phyloP scores from a whole-genome alignment of 2,329 filamentous ascomycete genomes.

The Plenodomus tracheiphilus region DNA sequence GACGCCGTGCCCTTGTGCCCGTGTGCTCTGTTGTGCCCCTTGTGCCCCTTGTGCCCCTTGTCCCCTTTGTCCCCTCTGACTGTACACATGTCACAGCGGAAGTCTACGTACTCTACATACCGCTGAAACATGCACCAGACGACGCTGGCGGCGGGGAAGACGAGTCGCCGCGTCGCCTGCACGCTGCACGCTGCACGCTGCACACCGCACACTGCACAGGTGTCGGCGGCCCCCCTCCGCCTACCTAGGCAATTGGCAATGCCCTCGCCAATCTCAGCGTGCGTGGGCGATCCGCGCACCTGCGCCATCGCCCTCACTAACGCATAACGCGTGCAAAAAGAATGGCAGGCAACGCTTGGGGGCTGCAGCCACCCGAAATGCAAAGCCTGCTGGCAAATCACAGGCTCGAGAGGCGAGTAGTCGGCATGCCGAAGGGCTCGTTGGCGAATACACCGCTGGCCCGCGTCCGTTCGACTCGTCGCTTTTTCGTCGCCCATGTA shows the following conservation, averaged over 20 bases:
- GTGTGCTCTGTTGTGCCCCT: too few relatives aligned
- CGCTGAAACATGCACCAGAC: too few relatives aligned
- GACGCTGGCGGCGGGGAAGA: conserved; percentile 1
- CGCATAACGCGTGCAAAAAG: conserved; percentile 3
- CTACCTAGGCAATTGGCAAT: too few relatives aligned
- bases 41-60: too few relatives aligned
- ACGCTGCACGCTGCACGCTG: too few relatives aligned
- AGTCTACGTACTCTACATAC: too few relatives aligned
- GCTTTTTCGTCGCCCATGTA: conserved; percentile 12
- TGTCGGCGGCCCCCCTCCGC: too few relatives aligned
- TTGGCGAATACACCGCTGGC: conserved; percentile 9
- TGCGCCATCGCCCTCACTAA: conserved; percentile 10
- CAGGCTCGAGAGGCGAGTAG: not conserved
- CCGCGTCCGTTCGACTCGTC: conserved; percentile 16
- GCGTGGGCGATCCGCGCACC: too few relatives aligned
- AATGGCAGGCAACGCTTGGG: conserved; percentile 1
- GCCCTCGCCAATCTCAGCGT: conserved; percentile 14
- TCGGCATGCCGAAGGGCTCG: conserved; percentile 19
- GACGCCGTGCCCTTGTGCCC: too few relatives aligned
- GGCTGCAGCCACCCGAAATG: conserved; percentile 8
- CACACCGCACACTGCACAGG: too few relatives aligned
- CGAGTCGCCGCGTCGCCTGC: conserved; percentile 6
- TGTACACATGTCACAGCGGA: too few relatives aligned
- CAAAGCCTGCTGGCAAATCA: conserved; percentile 4
- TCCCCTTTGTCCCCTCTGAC: too few relatives aligned